Evolutionary conservation across 2,329 filamentous ascomycete species (phyloP), one percentile per base, ranked within the genome.

Genomic region (Aspergillus udagawae): DNA sequence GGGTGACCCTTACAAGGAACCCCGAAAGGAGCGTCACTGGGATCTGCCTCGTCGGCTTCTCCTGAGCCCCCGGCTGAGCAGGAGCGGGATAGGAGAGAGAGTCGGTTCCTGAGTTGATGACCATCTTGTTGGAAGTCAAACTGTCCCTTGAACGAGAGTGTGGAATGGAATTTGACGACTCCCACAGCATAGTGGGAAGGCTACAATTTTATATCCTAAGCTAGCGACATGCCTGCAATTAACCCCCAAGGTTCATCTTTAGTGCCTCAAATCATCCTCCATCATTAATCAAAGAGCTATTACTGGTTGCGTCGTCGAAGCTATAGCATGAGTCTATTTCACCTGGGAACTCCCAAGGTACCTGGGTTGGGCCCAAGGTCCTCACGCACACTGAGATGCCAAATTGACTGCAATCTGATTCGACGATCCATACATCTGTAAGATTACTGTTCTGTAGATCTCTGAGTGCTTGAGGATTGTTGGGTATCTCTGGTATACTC

Each of bases 11-110:
- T 72, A 82, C 81, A 60, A 86, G 64, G 52, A 87, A 86, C 0
- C 84, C 84, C 1, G 83, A 86, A 0, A 86, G 75, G 0, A 86
- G 75, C 0, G 83, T 86, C 2, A 87, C 83, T 3, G 84, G 84
- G 4, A 86, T 59, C 49, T 70, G 62, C 23, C 62, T 53, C 42
- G 60, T 66, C 25, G 54, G 51, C 21, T 35, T 71, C 3, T 77
- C 73, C 56, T 63, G 54, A 14, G 10, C n/a, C 17, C 4, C 42
- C 23, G 23, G 29, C 14, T 38, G n/a, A 10, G 25, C 38, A 25
- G 51, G 35, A 12, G 41, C 29, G 8, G 55, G 29, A 38, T 50
- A 56, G 10, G 54, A 42, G 12, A 60, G n/a, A 21, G 54, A 52
- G 12, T 61, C 60, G 21, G 47, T 52, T 14, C 60, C 61, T 7